phyloP scores from a whole-genome alignment of 768 basidiomycete species.

The Amanita pseudoporphyria region DNA sequence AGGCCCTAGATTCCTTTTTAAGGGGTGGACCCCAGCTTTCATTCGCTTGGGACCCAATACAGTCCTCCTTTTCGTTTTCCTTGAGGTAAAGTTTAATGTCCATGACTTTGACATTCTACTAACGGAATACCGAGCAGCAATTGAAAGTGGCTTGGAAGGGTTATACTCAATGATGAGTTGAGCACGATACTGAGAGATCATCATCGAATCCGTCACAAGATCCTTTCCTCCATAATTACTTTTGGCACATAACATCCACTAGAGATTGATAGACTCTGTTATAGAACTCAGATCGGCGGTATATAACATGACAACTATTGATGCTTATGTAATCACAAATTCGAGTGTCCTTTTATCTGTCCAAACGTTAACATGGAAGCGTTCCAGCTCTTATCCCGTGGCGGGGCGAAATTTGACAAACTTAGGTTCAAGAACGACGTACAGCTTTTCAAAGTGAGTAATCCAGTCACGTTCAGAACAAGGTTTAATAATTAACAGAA shows the following conservation, averaged over 20 bases:
- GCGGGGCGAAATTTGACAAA: slow-evolving; percentile 79
- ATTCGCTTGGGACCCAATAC: slow-evolving; percentile 80
- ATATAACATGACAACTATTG: too few species aligned
- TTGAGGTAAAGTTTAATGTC: slow-evolving; percentile 42
- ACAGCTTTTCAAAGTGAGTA: slow-evolving; percentile 56
- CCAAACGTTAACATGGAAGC: slow-evolving; percentile 51
- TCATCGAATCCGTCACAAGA: not conserved
- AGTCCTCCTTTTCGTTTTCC: slow-evolving; percentile 76
- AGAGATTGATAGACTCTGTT: too few species aligned
- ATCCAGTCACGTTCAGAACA: not conserved
- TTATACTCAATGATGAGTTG: not conserved
- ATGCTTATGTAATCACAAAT: not conserved
- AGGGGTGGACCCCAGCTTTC: slow-evolving; percentile 87
- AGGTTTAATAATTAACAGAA: slow-evolving; percentile 9
- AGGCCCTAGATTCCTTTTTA: slow-evolving; percentile 72
- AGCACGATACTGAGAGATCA: not conserved
- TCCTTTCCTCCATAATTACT: not conserved
- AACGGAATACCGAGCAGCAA: slow-evolving; percentile 37
- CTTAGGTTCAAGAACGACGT: slow-evolving; percentile 60
- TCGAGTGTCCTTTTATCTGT: not conserved
- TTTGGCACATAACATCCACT: not conserved
- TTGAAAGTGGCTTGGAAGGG: slow-evolving; percentile 52
- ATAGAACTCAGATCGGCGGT: too few species aligned
- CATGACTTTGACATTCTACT: not conserved
- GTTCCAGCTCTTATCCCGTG: slow-evolving; percentile 83